Evolutionary conservation across 179 eudicot species (phyloP).

Genomic region (Beta corolliflora): DNA sequence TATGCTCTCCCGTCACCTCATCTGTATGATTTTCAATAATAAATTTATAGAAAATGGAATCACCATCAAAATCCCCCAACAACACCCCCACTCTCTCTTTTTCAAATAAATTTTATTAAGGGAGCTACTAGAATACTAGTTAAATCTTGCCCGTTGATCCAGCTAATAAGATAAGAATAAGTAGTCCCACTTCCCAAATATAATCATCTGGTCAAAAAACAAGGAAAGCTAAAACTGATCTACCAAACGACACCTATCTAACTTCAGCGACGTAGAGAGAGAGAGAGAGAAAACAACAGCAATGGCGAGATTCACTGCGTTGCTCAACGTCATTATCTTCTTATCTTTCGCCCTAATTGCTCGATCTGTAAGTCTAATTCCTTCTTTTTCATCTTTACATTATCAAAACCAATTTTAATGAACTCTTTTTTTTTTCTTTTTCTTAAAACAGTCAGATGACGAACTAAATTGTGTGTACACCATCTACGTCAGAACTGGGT

Average conservation of each 20-base stretch:
- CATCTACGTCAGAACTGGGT: slow-evolving; percentile 65
- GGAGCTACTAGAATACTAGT: too few relatives aligned
- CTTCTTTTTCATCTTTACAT: neutral
- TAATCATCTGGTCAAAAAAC: neutral
- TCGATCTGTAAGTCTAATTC: slow-evolving; percentile 46
- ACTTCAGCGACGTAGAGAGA: neutral
- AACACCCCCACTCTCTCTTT: too few relatives aligned
- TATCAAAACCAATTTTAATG: neutral
- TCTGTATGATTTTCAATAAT: too few relatives aligned
- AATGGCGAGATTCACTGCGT: slow-evolving; percentile 20
- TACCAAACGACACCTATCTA: neutral
- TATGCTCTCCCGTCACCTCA: too few relatives aligned
- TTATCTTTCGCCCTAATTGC: slow-evolving; percentile 37
- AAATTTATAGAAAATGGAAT: too few relatives aligned
- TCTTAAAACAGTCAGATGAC: slow-evolving; percentile 4
- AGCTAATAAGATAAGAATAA: too few relatives aligned
- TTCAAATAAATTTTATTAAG: too few relatives aligned
- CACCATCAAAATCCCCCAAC: too few relatives aligned
- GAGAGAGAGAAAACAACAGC: neutral
- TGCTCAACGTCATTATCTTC: slow-evolving; percentile 39
- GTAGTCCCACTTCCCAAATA: neutral
- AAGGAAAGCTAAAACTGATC: neutral
- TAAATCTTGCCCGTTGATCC: too few relatives aligned
- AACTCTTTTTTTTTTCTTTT: neutral
- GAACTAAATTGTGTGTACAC: slow-evolving; percentile 64